Evolutionary conservation across 106 monocot genomes (phyloP), one percentile per base, ranked within the genome.

Genomic region (Dendrobium nobile): DNA sequence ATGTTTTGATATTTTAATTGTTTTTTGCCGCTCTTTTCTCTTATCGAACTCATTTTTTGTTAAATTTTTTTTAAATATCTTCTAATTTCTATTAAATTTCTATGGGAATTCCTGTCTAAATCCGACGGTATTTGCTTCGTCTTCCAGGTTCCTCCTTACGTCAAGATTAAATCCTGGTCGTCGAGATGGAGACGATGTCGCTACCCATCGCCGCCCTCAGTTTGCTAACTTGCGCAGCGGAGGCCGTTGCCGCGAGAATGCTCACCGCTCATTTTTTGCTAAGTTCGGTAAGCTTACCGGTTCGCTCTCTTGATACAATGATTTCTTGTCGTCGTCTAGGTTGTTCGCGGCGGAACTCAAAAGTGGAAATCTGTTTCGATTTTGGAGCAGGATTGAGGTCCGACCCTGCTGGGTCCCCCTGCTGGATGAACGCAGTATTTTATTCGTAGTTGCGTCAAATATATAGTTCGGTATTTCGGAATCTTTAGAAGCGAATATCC

Each of bases 151-250:
- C 5, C 9, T 65, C 11, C 26, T 8, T 22, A n/a, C 9, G 9
- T 26, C 26, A 65, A 7, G 8, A 26, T 65, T 65, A 65, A 65
- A 65, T 26, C 20, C 24, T 65, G 13, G 51, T 2, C 51, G 13
- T 51, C 51, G 51, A 51, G 51, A 65, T 65, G 64, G 64, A 65
- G 64, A 26, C 64, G 64, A n/a, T 65, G 22, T 65, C 64, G 64
- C 64, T 26, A 65, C 20, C 26, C 64, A 20, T n/a, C 20, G 20
- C 64, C 24, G 64, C 64, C 64, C 7, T 65, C 8, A 13, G 64
- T 65, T 26, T 7, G 22, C 22, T 65, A 24, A 24, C 64, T 26
- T 24, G 64, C 22, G 64, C 26, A 1, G 51, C 51, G 11, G 51
- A 51, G 51, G 51, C 51, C 13, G 51, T 51, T 51, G 68, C 68